Base-by-base conservation (phyloP, 2,329 filamentous ascomycete genomes). In the Trichocomaceae sp. region DNA sequence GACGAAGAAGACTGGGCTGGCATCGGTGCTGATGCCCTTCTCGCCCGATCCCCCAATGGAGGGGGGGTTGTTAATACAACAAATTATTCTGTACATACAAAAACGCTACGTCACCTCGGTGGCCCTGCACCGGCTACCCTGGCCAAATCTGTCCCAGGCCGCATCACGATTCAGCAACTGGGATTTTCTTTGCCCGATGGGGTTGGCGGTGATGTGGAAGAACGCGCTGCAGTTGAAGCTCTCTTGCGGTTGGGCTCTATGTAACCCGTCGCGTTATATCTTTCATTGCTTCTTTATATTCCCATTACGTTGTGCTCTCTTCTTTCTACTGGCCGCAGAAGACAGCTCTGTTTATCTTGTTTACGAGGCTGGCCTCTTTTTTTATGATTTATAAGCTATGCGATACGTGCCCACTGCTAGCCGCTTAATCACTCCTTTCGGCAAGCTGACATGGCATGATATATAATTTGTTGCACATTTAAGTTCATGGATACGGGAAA, bases 1-100 rank as follows among this genome's bases (percentile, higher is more conserved):
- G 93, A 97, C 68, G 90, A 96, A 68, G 92, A 97, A 72, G 91
- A 97, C 72, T 96, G 92, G 91, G 89, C 88, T 47, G 84, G 87
- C 51, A 87, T 96, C 59, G 92, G 90, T 53, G 89, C 91, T 29
- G 90, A 87, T 53, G 88, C 89, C 61, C 80, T 96, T 62, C 85
- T 91, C 73, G 85, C 79, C 71, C 81, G 73, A 75, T 83, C 71
- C 66, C 75, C 75, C 63, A 77, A 69, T 71, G 77, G 67, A 55
- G 69, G 69, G 33, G 73, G 74, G 51, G 68, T 73, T 56, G 60
- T 73, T 46, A 64, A 68, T 57, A 66, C 66, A 29, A 66, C 66
- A 29, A 66, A 60, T 65, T 74, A 64, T 71, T 73, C 62, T 71
- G 78, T 60, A 42, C 65, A 71, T 57, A 58, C 58, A 57, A 56